phyloP scores from a whole-genome alignment of 177 flowering plant genomes.

The Tripterygium wilfordii region DNA sequence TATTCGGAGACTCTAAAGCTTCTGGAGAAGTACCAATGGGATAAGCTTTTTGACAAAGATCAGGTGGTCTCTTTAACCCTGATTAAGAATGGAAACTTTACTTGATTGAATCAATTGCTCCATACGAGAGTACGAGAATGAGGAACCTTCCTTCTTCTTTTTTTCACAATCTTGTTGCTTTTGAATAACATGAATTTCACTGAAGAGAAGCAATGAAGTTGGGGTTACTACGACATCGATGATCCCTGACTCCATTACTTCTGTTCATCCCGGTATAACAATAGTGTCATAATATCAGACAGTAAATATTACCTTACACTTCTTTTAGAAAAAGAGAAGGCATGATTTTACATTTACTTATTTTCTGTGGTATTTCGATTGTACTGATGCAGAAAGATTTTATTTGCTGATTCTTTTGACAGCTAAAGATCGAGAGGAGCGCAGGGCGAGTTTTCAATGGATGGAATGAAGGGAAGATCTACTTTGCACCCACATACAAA shows the following conservation, averaged over 20 bases:
- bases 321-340: too few species aligned
- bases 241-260: too few species aligned
- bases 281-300: too few species aligned
- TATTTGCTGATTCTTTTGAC: not conserved
- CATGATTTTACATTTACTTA: not conserved
- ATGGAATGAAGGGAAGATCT: slow-evolving; percentile 75
- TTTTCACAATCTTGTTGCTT: too few species aligned
- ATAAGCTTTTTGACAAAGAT: slow-evolving; percentile 65
- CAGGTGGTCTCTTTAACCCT: slow-evolving; percentile 34
- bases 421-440: slow-evolving; percentile 74
- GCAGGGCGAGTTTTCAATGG: slow-evolving; percentile 76
- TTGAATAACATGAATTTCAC: too few species aligned
- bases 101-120: not conserved
- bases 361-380: not conserved
- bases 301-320: too few species aligned
- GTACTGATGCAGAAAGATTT: not conserved
- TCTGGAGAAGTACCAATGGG: slow-evolving; percentile 59
- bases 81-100: not conserved
- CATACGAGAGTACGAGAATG: too few species aligned
- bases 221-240: too few species aligned
- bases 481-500: slow-evolving; percentile 81
- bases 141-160: too few species aligned
- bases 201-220: too few species aligned
- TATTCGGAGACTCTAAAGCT: slow-evolving; percentile 52
- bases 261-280: too few species aligned